Conservation (phyloP, 2,329 filamentous ascomycete species). For the Tricladium varicosporioides region DNA sequence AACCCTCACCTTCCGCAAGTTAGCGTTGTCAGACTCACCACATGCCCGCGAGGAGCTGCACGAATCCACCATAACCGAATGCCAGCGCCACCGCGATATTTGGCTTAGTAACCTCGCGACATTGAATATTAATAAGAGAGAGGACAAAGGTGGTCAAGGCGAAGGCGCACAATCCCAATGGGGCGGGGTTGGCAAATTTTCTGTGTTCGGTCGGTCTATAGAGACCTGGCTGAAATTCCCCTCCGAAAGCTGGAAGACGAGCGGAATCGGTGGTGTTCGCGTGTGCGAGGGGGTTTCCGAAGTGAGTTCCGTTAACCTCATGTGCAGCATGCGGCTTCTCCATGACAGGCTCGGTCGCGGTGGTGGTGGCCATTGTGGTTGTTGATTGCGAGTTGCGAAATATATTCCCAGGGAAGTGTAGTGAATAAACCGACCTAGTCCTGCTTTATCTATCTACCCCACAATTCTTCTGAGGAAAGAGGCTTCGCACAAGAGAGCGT, state of each 20-base stretch:
- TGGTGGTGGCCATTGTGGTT: slow-evolving; percentile 27
- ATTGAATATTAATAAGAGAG: slow-evolving; percentile 54
- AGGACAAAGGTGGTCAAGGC: slow-evolving; percentile 62
- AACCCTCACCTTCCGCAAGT: no score
- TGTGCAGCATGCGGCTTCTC: not conserved
- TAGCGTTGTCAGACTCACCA: slow-evolving; percentile 43
- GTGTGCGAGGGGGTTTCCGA: slow-evolving; percentile 46
- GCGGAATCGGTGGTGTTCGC: slow-evolving; percentile 41
- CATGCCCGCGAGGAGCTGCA: slow-evolving; percentile 69
- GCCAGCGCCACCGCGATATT: slow-evolving; percentile 55
- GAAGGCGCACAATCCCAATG: slow-evolving; percentile 58
- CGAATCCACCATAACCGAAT: slow-evolving; percentile 63
- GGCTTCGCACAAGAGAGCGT: not conserved
- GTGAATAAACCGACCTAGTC: no score
- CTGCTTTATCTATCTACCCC: no score
- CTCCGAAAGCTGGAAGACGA: slow-evolving; percentile 53
- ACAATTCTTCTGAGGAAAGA: no score
- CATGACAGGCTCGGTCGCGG: slow-evolving; percentile 11
- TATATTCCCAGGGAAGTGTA: no score
- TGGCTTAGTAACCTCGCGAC: slow-evolving; percentile 43
- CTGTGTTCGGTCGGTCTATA: slow-evolving; percentile 50
- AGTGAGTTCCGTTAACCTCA: slow-evolving; percentile 10
- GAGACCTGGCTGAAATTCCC: slow-evolving; percentile 58
- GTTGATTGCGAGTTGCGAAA: no score
- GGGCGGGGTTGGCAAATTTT: slow-evolving; percentile 59